phyloP scores from a whole-genome alignment of 345 rosid species.

The Eucalyptus leucophloia region DNA sequence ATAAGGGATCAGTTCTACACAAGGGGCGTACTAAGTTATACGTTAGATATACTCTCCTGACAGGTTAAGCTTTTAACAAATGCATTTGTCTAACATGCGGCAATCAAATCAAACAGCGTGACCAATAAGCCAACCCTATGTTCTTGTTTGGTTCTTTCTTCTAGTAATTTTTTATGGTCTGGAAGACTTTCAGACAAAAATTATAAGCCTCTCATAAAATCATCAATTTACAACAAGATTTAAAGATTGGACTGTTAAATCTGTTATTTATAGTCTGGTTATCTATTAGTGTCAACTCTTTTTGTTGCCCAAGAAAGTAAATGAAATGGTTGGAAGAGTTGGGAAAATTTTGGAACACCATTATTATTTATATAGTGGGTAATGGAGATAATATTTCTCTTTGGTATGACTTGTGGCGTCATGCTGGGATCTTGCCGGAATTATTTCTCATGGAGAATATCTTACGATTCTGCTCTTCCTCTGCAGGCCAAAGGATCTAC shows the following conservation, averaged over 20 bases:
- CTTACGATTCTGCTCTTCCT: neutral
- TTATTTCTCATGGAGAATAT: neutral
- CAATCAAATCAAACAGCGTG: neutral
- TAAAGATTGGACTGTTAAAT: neutral
- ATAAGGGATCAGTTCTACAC: neutral
- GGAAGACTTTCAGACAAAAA: neutral
- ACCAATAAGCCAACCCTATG: neutral
- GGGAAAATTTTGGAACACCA: rapidly evolving
- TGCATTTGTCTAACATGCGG: neutral
- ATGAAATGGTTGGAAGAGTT: neutral
- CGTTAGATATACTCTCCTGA: neutral
- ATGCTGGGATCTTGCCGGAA: neutral
- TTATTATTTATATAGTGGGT: neutral
- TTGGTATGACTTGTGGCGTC: neutral
- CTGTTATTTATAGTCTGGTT: neutral
- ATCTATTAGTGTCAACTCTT: neutral
- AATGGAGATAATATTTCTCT: neutral
- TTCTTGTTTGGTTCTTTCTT: neutral
- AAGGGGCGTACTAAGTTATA: neutral
- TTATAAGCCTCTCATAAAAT: neutral
- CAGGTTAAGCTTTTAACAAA: neutral
- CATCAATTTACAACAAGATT: neutral
- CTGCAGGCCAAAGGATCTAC: neutral
- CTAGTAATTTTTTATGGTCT: neutral
- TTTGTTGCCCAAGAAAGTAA: neutral